Evolutionary conservation across 2,329 filamentous ascomycete species (phyloP), one percentile per base, ranked within the genome.

Genomic region (Mycosphaerella sp.): DNA sequence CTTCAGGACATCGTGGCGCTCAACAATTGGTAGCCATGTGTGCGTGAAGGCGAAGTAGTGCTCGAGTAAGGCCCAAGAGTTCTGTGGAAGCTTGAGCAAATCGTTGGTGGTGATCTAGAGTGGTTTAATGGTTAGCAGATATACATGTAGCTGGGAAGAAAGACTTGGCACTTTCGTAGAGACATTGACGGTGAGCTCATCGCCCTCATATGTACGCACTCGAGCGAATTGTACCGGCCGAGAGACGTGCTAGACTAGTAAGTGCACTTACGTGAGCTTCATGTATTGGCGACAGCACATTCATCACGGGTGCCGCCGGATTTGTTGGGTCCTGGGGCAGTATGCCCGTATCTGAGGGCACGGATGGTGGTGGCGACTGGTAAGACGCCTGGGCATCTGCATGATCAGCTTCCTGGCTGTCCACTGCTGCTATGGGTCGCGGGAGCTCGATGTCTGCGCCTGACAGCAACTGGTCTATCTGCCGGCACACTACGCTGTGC

Each of bases 1-100:
- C 21, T 76, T 77, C 27, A 84, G 70, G 4, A 87, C 71, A 37
- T 78, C 75, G 43, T 84, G 78, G 55, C 82, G 85, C 56, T 88
- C 82, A 9, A 85, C 73, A 21, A 90, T 81, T 0, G 86, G 86
- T 21, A 90, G 75, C 86, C 86, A 90, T 47, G 79, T 81, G 64
- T 89, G 84, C 0, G 83, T 87, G 59, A 87, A 87, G 1, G 84
- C 79, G 53, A 87, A 86, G 64, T 88, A 89, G 4, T 85, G 75
- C 58, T 89, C 84, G 35, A 89, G 70, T 3, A 89, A 73, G 2
- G 76, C 73, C 71, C 75, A 82, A 63, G 76, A 79, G 61, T 79
- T 76, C 13, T 66, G 62, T 13, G 76, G 81, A 0, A 85, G 69
- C 36, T 65, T 41, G 3, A 59, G 43, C 13, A 44, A 21, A 1